Percentiles rank a stretch among this genome's conserved stretches.
phyloP scores from a whole-genome alignment of 306 rosid species.

The Castanospermum australe region DNA sequence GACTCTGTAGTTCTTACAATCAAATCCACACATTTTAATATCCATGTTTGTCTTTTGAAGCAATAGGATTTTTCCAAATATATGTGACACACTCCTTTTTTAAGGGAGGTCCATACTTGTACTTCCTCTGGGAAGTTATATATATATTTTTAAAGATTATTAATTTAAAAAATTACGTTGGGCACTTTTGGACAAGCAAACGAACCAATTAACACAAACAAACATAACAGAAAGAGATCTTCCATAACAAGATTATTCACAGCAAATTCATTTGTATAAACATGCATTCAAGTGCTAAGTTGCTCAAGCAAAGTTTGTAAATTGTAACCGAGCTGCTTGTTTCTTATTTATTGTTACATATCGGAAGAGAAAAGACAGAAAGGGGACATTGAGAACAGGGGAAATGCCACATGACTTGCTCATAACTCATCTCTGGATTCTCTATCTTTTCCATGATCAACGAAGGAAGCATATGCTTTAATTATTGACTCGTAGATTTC shows the following conservation, averaged over 20 bases:
- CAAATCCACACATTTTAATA: too few species aligned
- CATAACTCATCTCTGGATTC: conserved; percentile 71
- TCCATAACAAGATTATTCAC: background rate
- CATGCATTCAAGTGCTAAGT: background rate
- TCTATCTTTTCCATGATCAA: conserved; percentile 29
- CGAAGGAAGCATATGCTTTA: conserved; percentile 61
- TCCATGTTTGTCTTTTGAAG: too few species aligned
- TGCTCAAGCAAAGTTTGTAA: background rate
- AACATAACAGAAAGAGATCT: background rate
- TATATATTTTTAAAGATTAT: too few species aligned
- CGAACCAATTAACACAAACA: background rate
- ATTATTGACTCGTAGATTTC: conserved; percentile 67
- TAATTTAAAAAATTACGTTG: background rate
- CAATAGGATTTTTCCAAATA: too few species aligned
- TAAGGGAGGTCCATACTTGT: too few species aligned
- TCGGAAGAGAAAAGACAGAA: background rate
- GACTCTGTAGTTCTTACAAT: too few species aligned
- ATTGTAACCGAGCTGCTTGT: background rate
- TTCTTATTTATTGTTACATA: conserved; percentile 5
- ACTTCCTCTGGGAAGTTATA: too few species aligned
- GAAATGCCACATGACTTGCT: background rate
- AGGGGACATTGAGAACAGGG: background rate
- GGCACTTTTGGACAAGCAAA: background rate
- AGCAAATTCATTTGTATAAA: conserved; percentile 3
- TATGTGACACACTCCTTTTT: too few species aligned